Evolutionary conservation across 352 stramenopile species (phyloP), one percentile per base, ranked within the genome.

Genomic region (Globisporangium iwayamae): DNA sequence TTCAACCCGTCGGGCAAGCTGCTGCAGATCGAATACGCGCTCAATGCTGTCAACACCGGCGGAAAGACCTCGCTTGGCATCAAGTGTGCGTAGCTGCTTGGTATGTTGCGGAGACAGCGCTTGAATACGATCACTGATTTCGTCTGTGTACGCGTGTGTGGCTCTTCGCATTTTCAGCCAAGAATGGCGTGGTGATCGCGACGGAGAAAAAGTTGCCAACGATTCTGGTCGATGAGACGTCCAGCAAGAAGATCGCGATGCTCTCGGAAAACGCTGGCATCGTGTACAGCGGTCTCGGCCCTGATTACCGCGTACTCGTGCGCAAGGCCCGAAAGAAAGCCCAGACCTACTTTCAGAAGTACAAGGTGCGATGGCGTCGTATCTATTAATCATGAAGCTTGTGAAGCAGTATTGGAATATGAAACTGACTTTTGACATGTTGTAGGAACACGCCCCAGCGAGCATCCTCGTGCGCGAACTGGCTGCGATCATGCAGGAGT

Each of bases 1-100:
- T 99, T 99, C 84, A 99, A 96, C 75, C 90, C 96, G 65, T 99
- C 96, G 39, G 98, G 98, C 53, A 99, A 99, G 84, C 87, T 99
- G 53, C 87, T 99, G 53, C 97, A 99, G 85, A 99, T 99, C 70
- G 97, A 99, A 79, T 99, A 99, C 70, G 98, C 98, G 32, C 85
- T 99, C 2, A 99, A 98, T 66, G 97, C 97, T 8, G 97, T 99
- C n/a, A 93, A 97, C 71, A 91, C 90, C 61, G 94, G 98, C 69
- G 98, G 98, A 30, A 97, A 98, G 65, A 98, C 96, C 25, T 98
- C 96, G 47, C 77, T 99, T 20, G 98, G 98, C 69, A 99, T 99
- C 73, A 91, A 93, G 59, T 93, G 85, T 94, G 77, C 43, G 79
- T 86, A 30, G 53, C 18, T 5, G 34, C 20, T 25, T 11, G 20